phyloP scores from a whole-genome alignment of 805 yeast species.

The Priceomyces medius region DNA sequence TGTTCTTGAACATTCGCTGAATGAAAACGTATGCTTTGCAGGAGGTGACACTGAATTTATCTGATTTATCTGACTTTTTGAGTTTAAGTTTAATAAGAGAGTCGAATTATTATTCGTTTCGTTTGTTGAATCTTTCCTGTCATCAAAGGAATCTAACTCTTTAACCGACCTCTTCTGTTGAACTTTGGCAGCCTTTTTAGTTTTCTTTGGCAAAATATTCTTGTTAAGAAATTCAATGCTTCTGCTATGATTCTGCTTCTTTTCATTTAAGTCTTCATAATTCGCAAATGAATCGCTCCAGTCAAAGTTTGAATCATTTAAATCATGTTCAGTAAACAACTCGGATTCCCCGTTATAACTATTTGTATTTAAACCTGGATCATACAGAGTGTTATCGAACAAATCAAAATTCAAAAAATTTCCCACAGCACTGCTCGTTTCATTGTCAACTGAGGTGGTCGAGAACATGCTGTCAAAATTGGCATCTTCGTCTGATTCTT shows the following conservation, averaged over 20 bases:
- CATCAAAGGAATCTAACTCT: slow-evolving; percentile 14
- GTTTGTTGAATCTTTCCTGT: background rate
- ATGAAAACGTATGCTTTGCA: slow-evolving; percentile 8
- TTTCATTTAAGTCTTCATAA: background rate
- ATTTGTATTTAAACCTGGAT: background rate
- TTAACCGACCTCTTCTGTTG: slow-evolving; percentile 9
- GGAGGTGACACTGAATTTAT: background rate
- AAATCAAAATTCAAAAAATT: slow-evolving; percentile 4
- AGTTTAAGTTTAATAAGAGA: slow-evolving; percentile 2
- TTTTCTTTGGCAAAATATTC: slow-evolving; percentile 2
- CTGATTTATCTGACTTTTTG: background rate
- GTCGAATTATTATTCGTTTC: slow-evolving; percentile 6
- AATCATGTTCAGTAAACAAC: background rate
- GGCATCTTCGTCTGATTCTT: slow-evolving; percentile 3
- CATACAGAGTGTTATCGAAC: background rate
- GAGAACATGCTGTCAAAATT: background rate
- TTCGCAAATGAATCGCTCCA: background rate
- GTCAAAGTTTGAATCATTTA: background rate
- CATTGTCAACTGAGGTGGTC: slow-evolving; percentile 1
- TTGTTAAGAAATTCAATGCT: background rate
- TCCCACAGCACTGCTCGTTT: background rate
- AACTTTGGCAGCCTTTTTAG: slow-evolving; percentile 6
- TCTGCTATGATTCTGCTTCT: background rate
- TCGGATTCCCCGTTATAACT: background rate
- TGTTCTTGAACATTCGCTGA: slow-evolving; percentile 14